Percentiles rank a stretch among this genome's conserved stretches.
Evolutionary conservation across 257 asterid genomes (phyloP).

Genomic region (Solanum corneliomulleri): DNA sequence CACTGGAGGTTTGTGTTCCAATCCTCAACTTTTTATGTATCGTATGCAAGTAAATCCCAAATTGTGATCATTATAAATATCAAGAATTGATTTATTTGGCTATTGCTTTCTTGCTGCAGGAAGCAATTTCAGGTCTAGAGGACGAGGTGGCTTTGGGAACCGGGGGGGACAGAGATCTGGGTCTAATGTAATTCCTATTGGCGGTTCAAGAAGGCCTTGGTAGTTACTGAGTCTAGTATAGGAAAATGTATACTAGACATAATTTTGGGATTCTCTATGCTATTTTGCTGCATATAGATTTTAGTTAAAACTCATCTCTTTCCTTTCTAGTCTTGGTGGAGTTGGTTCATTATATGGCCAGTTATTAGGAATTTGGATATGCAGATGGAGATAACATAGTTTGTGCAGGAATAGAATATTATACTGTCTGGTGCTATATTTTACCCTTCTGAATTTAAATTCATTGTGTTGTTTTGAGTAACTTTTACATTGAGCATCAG

Average conservation of each 20-base stretch:
- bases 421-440: not conserved
- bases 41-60: not conserved
- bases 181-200: constrained; percentile 45
- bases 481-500: not conserved
- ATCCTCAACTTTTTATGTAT: not conserved
- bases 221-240: constrained; percentile 10
- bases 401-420: not conserved
- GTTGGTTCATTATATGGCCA: not conserved
- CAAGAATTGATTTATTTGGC: not conserved
- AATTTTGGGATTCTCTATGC: not conserved
- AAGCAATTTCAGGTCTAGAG: constrained; percentile 58
- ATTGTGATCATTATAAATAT: not conserved
- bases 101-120: constrained; percentile 37
- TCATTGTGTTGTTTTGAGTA: not conserved
- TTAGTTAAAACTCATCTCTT: not conserved
- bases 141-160: constrained; percentile 72
- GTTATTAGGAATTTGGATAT: not conserved
- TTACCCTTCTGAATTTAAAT: not conserved
- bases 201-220: constrained; percentile 48
- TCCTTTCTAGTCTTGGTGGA: not conserved
- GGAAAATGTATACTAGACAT: not conserved
- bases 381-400: not conserved
- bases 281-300: not conserved
- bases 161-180: constrained; percentile 47
- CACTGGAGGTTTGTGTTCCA: constrained; percentile 33